Evolutionary conservation across 202 grass and related monocot genomes (phyloP).

Genomic region (Musa balbisiana): DNA sequence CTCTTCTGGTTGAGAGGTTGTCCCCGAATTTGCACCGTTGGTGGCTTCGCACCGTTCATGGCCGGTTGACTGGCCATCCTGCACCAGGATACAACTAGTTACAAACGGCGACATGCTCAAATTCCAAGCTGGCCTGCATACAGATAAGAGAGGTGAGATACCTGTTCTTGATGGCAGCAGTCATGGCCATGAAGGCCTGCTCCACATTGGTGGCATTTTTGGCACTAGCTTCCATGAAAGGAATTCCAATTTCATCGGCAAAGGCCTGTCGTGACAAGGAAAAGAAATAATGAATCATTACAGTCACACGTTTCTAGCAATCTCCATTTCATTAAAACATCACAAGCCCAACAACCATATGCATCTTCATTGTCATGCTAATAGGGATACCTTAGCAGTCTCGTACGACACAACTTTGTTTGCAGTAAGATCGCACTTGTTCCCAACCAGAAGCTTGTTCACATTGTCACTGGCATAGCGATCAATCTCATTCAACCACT

Average conservation of each 20-base stretch:
- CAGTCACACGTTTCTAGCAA: not conserved
- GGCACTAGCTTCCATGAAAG: constrained; percentile 7
- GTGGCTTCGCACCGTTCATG: not conserved
- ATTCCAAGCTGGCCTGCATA: not conserved
- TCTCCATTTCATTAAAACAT: not conserved
- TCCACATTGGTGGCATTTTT: constrained; percentile 7
- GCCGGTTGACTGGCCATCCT: constrained; percentile 4
- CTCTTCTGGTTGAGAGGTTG: not conserved
- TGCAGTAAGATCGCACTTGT: constrained; percentile 8
- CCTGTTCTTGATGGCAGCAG: constrained; percentile 8
- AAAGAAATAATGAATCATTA: not conserved
- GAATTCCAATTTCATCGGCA: constrained; percentile 8
- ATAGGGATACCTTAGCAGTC: not conserved
- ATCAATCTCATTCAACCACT: constrained; percentile 4
- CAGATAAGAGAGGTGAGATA: not conserved
- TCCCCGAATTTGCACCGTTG: not conserved
- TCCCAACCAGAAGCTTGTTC: constrained; percentile 10
- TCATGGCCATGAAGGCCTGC: constrained; percentile 13
- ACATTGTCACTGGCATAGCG: constrained; percentile 3
- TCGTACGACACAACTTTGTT: constrained; percentile 3
- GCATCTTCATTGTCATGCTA: no score
- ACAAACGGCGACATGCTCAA: not conserved
- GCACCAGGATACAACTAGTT: not conserved
- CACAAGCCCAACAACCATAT: not conserved
- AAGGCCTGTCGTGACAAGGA: not conserved